Percentiles rank a stretch among this genome's conserved stretches.
Evolutionary conservation across 2,329 filamentous ascomycete genomes (phyloP).

Genomic region (Exophiala oligosperma): DNA sequence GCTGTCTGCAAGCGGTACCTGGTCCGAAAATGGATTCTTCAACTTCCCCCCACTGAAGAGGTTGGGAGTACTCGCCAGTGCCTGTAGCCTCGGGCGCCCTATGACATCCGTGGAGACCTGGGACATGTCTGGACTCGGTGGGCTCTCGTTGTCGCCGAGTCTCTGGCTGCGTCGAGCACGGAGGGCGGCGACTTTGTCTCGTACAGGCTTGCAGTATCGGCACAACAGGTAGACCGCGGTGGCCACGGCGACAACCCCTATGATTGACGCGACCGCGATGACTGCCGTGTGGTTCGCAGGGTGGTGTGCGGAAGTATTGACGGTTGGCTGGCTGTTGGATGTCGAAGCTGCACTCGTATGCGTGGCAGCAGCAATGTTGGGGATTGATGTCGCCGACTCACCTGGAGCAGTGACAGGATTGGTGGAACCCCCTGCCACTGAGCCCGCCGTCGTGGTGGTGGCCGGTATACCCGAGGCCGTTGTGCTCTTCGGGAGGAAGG

Average conservation of each 20-base stretch:
- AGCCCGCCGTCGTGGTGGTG: background rate
- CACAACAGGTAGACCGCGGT: background rate
- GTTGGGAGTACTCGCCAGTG: background rate
- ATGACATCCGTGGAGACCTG: background rate
- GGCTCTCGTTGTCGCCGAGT: background rate
- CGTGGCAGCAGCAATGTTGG: background rate
- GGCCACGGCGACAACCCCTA: background rate
- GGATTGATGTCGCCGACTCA: background rate
- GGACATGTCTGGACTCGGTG: background rate
- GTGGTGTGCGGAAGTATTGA: background rate
- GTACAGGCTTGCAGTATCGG: background rate
- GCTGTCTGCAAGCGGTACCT: slow-evolving; percentile 1
- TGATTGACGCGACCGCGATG: background rate
- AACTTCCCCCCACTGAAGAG: background rate
- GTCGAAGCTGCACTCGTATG: background rate
- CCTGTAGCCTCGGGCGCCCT: background rate
- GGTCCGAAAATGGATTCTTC: slow-evolving; percentile 8
- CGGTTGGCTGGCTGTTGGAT: background rate
- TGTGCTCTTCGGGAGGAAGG: background rate
- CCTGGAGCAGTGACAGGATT: background rate
- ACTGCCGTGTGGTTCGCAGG: background rate
- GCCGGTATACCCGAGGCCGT: background rate
- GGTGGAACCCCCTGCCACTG: background rate
- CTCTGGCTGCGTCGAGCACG: background rate
- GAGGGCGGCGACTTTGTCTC: background rate